Evolutionary conservation across 2,329 filamentous ascomycete genomes (phyloP).

Genomic region (Venturia pyrina): DNA sequence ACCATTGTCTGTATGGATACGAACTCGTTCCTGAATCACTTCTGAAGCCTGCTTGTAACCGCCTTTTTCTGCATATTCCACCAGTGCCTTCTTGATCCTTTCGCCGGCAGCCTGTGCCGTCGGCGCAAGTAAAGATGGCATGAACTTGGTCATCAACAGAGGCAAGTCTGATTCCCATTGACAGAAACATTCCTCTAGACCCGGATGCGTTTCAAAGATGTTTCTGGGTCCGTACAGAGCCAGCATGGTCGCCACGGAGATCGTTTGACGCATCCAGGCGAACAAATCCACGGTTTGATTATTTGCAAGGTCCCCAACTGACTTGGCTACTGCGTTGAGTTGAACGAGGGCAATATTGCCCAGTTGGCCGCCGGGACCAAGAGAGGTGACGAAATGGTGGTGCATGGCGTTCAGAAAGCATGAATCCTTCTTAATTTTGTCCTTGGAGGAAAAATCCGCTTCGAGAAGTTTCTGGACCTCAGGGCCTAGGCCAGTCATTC

Average conservation of each 20-base stretch:
- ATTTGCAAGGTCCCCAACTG: slow-evolving; percentile 17
- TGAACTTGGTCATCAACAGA: not conserved
- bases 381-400: slow-evolving; percentile 25
- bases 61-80: not conserved
- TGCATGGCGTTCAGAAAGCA: slow-evolving; percentile 29
- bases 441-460: not conserved
- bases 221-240: not conserved
- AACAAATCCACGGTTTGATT: not conserved
- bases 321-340: slow-evolving; percentile 24
- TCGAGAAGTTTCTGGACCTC: slow-evolving; percentile 11
- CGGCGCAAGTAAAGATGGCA: not conserved
- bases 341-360: slow-evolving; percentile 28
- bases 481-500: slow-evolving; percentile 28
- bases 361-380: slow-evolving; percentile 23
- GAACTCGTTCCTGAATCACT: not conserved
- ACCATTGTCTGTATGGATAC: not conserved
- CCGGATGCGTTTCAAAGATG: not conserved
- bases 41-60: not conserved
- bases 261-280: not conserved
- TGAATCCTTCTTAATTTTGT: slow-evolving; percentile 20
- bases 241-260: not conserved
- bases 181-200: not conserved
- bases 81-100: not conserved
- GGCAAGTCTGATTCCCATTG: not conserved
- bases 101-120: not conserved